phyloP scores from a whole-genome alignment of 345 rosid genomes.

The Atalantia buxifolia region DNA sequence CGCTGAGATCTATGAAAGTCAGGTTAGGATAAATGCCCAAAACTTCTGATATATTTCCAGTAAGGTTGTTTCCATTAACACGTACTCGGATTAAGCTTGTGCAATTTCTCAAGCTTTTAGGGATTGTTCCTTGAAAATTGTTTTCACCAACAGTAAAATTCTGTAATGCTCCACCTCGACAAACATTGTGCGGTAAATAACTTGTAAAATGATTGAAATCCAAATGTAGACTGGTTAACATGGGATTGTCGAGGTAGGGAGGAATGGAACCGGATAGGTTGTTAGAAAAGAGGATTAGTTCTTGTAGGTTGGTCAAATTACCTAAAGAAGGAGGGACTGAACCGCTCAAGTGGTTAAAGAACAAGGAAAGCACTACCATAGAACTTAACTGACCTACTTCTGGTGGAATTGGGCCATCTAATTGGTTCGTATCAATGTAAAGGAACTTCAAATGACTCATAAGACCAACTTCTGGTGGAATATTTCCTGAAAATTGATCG shows the following conservation, averaged over 20 bases:
- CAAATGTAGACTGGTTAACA: too few relatives aligned
- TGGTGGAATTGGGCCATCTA: constrained; percentile 17
- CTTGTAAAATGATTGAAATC: too few relatives aligned
- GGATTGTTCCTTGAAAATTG: constrained; percentile 2
- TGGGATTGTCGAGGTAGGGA: too few relatives aligned
- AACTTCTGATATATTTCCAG: neutral
- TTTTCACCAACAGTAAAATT: too few relatives aligned
- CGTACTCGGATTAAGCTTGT: neutral
- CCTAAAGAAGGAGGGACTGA: neutral
- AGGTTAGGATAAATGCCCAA: neutral
- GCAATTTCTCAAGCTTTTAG: constrained; percentile 15
- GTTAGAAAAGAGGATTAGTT: too few relatives aligned
- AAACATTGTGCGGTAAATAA: too few relatives aligned
- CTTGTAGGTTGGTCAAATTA: too few relatives aligned
- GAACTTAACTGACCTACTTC: neutral
- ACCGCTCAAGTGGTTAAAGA: neutral
- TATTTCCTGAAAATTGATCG: neutral
- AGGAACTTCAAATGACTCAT: constrained; percentile 8
- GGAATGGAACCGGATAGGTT: too few relatives aligned
- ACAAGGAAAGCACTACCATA: neutral
- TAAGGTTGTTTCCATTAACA: neutral
- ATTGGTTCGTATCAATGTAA: neutral
- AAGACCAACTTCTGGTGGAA: neutral
- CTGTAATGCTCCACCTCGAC: too few relatives aligned
- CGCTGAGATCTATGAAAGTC: neutral